phyloP scores from a whole-genome alignment of 2,329 filamentous ascomycete species.

The Lachnellula arida region DNA sequence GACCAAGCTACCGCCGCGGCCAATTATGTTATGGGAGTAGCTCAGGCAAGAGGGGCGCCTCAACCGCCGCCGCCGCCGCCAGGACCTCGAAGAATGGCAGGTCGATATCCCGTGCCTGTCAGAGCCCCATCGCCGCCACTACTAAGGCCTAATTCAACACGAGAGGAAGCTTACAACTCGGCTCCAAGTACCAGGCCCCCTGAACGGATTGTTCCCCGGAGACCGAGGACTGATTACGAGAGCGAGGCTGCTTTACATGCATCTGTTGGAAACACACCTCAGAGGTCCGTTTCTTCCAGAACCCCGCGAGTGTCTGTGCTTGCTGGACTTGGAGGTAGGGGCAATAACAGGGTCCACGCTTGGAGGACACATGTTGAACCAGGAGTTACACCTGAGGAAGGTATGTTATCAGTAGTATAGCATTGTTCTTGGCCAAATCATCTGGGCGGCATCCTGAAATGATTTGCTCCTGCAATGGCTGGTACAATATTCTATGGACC shows the following conservation, averaged over 20 bases:
- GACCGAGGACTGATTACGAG: conserved; percentile 25
- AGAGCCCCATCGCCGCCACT: conserved; percentile 16
- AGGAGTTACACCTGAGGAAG: conserved; percentile 27
- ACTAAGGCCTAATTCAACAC: conserved; percentile 24
- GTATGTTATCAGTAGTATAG: conserved; percentile 19
- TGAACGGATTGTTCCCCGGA: conserved; percentile 24
- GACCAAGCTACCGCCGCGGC: conserved; percentile 32
- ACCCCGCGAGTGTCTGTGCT: conserved; percentile 19
- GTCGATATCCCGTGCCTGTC: conserved; percentile 16
- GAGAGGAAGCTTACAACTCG: conserved; percentile 23
- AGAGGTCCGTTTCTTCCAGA: conserved; percentile 1
- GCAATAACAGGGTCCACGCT: conserved; percentile 26
- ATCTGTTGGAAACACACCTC: conserved; percentile 11
- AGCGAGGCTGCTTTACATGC: conserved; percentile 25
- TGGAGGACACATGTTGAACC: conserved; percentile 30
- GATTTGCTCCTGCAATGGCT: too few species aligned
- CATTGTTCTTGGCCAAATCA: too few species aligned
- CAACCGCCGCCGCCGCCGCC: conserved; percentile 9
- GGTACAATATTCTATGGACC: too few species aligned
- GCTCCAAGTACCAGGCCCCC: conserved; percentile 11
- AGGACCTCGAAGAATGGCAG: conserved; percentile 15
- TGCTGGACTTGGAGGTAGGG: conserved; percentile 25
- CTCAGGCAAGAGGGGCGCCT: conserved; percentile 19
- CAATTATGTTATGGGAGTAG: conserved; percentile 29
- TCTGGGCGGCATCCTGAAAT: too few species aligned